Evolutionary conservation across 2,329 filamentous ascomycete genomes (phyloP), one percentile per base, ranked within the genome.

Genomic region (Triangularia setosa): DNA sequence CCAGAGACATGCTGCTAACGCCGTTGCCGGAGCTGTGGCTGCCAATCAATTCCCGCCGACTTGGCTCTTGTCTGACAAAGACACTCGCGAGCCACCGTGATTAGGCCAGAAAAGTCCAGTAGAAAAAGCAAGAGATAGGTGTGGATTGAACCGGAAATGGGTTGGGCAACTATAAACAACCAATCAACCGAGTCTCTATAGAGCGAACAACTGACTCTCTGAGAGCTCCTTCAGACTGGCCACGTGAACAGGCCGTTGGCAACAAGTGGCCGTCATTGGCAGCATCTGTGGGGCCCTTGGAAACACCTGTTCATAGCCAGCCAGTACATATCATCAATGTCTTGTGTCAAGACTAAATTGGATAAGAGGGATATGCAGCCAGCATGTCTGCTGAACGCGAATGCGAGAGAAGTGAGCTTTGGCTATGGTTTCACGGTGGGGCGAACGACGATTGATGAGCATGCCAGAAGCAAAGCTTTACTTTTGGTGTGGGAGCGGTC

Each of bases 31-130:
- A 67, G 66, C 40, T 23, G 25, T 57, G 57, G 59, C 57, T 23
- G 30, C 69, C 68, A 70, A 70, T 69, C 65, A 62, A 64, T 64
- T 61, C 24, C 35, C 35, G 27, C 59, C 55, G 56, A 52, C 62
- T 48, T 60, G 57, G 61, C 55, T 63, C 60, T 63, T 40, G 48
- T 64, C 63, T 40, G 64, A 68, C 69, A 25, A 40, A n/a, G 7
- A 59, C 23, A 27, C n/a, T 60, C 53, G 60, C 54, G 44, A 65
- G 23, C 60, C 60, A 35, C 44, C 55, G 54, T 27, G 63, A 60
- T 44, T 24, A 48, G 28, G 11, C 12, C 30, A 60, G 23, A 59
- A 24, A 27, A 53, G 24, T 44, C 25, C 18, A 52, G 48, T 24
- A 62, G 33, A 21, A 48, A 48, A 48, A 48, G 44, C 28, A 53